Evolutionary conservation across 768 basidiomycete species (phyloP), one percentile per base, ranked within the genome.

Genomic region (Tephrocybe sp.): DNA sequence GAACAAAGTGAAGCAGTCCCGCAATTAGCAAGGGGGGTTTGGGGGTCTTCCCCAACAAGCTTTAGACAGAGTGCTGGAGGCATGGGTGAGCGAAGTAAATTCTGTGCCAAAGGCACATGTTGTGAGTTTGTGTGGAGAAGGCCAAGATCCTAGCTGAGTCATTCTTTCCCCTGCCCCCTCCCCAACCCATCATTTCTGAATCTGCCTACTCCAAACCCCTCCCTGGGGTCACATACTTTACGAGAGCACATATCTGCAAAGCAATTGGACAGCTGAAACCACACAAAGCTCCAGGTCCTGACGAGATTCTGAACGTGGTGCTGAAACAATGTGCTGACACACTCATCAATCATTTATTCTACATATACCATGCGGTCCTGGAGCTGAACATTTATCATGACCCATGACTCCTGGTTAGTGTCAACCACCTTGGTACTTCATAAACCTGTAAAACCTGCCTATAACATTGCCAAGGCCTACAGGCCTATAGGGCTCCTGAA

Each of bases 391-490:
- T 52, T 37, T 67, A 68, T 47, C 70, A 66, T n/a, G n/a, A n/a
- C 11, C 44, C 71, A 65, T 0, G 47, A 59, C 0, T 25, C 31
- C 12, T 73, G 69, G 68, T 56, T 55, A 26, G n/a, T 30, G 0
- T 66, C 57, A 0, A 53, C 25, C 1, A 70, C 69, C 0, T 43
- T 69, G 0, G 67, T 70, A 0, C 51, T 74, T 0, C 44, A 59
- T 3, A 75, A 75, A 53, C 72, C 73, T 9, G 69, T 69, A 4
- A 65, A 68, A 49, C 47, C 57, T 0, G 62, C 64, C 53, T 75
- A 74, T 57, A 40, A 60, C 5, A 47, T 56, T 0, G 63, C 71
- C 4, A 66, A 64, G 18, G 64, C 69, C 2, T 69, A 63, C 52
- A 55, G 69, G 6, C 72, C 68, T 0, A 73, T 78, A 2, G 66